Conservation (phyloP, 1,284 basidiomycete species). For the Pseudozyma sp. region DNA sequence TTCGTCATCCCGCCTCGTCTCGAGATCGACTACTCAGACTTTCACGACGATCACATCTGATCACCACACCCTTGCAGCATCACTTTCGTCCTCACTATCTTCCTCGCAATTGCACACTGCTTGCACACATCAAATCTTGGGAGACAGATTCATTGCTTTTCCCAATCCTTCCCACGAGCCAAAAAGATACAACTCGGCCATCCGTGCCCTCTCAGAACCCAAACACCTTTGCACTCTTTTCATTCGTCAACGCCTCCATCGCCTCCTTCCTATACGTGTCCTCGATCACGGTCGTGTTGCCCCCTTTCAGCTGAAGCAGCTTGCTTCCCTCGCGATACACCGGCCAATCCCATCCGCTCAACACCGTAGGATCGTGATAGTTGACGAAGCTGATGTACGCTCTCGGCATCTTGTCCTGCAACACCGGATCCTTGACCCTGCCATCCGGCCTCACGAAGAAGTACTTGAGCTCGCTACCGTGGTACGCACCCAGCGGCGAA, state of each 20-base stretch:
- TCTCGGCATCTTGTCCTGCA: slow-evolving; percentile 26
- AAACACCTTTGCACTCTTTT: slow-evolving; percentile 20
- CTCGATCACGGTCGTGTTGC: slow-evolving; percentile 30
- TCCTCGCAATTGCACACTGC: too few relatives aligned
- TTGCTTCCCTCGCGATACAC: slow-evolving; percentile 10
- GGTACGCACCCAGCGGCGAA: slow-evolving; percentile 23
- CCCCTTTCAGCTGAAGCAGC: slow-evolving; percentile 43
- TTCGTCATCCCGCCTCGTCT: slow-evolving; percentile 62
- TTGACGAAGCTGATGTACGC: slow-evolving; percentile 37
- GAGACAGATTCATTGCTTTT: too few relatives aligned
- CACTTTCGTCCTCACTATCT: too few relatives aligned
- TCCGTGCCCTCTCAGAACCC: slow-evolving; percentile 16
- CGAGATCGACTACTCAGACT: slow-evolving; percentile 45
- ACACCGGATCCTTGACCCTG: slow-evolving; percentile 19
- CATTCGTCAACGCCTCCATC: slow-evolving; percentile 34
- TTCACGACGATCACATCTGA: slow-evolving; percentile 39
- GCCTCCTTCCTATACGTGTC: slow-evolving; percentile 45
- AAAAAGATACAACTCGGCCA: too few relatives aligned
- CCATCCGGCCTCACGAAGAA: slow-evolving; percentile 28
- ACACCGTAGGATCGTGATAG: slow-evolving; percentile 33
- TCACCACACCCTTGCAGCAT: not conserved
- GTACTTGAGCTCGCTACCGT: slow-evolving; percentile 33
- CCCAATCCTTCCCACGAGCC: too few relatives aligned
- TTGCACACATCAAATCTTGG: too few relatives aligned
- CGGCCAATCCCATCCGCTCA: slow-evolving; percentile 30